Percentiles rank a stretch among this genome's conserved stretches.
phyloP scores from a whole-genome alignment of 352 stramenopile genomes.

The Phytophthora podocarpi region DNA sequence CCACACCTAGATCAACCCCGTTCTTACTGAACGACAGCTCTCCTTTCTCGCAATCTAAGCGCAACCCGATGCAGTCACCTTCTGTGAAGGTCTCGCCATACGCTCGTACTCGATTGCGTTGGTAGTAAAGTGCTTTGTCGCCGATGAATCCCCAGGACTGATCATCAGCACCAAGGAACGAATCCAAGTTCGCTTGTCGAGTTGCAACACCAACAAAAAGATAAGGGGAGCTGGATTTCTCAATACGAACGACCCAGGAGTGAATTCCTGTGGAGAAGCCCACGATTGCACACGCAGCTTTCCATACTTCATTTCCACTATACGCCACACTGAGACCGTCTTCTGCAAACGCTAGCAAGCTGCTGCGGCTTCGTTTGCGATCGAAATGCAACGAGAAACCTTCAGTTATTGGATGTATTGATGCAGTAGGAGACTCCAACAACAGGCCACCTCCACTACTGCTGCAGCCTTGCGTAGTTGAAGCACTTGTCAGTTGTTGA shows the following conservation, averaged over 20 bases:
- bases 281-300: constrained; percentile 74
- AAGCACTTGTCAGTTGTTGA: background rate
- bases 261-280: constrained; percentile 80
- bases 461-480: background rate
- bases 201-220: constrained; percentile 97
- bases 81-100: constrained; percentile 89
- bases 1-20: constrained; percentile 79
- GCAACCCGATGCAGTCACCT: constrained; percentile 86
- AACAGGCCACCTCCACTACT: background rate
- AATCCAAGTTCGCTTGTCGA: constrained; percentile 90
- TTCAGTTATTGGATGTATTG: background rate
- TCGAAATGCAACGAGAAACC: constrained; percentile 45
- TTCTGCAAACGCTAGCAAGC: constrained; percentile 63
- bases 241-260: constrained; percentile 89
- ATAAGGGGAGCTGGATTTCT: constrained; percentile 96
- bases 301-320: constrained; percentile 89
- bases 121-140: constrained; percentile 98
- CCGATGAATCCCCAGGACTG: constrained; percentile 99
- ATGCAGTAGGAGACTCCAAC: background rate
- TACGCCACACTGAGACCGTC: constrained; percentile 72
- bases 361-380: constrained; percentile 71
- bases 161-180: constrained; percentile 97
- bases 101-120: constrained; percentile 92
- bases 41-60: constrained; percentile 84
- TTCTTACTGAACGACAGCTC: constrained; percentile 92